phyloP scores from a whole-genome alignment of 1,284 basidiomycete genomes.

The Sporisorium sorghi region DNA sequence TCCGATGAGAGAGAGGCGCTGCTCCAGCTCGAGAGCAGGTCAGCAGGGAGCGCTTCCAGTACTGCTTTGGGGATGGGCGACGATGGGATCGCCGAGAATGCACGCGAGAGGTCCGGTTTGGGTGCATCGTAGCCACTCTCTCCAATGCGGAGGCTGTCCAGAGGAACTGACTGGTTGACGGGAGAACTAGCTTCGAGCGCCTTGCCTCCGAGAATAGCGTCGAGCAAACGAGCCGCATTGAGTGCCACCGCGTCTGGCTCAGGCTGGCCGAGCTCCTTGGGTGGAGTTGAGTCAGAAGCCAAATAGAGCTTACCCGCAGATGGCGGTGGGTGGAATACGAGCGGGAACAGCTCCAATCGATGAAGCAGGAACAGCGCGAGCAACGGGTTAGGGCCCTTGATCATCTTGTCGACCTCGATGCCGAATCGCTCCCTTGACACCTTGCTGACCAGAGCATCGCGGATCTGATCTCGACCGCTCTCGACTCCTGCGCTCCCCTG shows the following conservation, averaged over 20 bases:
- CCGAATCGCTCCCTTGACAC: conserved; percentile 68
- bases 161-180: conserved; percentile 25
- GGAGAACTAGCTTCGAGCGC: conserved; percentile 14
- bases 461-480: conserved; percentile 72
- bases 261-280: conserved; percentile 6
- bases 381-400: conserved; percentile 62
- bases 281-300: neutral
- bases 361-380: conserved; percentile 56
- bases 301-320: conserved; percentile 25
- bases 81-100: conserved; percentile 30
- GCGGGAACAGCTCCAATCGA: conserved; percentile 55
- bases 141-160: conserved; percentile 33
- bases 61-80: conserved; percentile 27
- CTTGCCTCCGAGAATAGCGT: conserved; percentile 31
- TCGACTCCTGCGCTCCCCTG: conserved; percentile 25
- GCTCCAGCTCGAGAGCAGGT: conserved; percentile 38
- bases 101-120: conserved; percentile 24
- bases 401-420: conserved; percentile 70
- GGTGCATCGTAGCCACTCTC: conserved; percentile 8
- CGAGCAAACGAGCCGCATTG: conserved; percentile 47
- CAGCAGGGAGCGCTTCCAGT: conserved; percentile 28
- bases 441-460: conserved; percentile 59
- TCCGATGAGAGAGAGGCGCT: conserved; percentile 20
- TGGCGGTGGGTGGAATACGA: conserved; percentile 59
- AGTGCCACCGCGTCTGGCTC: conserved; percentile 28